phyloP scores from a whole-genome alignment of 441 rosid genomes.

The Euphorbia corollata region DNA sequence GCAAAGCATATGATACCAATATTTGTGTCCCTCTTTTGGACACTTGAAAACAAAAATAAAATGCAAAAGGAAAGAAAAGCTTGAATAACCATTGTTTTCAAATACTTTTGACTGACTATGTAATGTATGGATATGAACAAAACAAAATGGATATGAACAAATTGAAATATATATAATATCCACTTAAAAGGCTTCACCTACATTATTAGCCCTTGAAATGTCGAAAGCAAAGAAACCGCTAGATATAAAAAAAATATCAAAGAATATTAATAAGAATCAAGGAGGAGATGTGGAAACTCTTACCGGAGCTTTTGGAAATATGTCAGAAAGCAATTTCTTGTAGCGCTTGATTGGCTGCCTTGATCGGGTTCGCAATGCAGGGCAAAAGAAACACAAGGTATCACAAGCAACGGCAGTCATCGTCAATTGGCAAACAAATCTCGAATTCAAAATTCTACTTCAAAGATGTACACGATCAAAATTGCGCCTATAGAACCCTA shows the following conservation, averaged over 20 bases:
- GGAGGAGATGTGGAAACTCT: neutral
- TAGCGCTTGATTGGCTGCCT: slow-evolving; percentile 71
- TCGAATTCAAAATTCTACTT: neutral
- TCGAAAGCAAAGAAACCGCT: neutral
- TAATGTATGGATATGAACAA: neutral
- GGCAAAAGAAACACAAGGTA: slow-evolving; percentile 55
- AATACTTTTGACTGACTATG: neutral
- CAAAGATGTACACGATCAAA: neutral
- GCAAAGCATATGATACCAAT: neutral
- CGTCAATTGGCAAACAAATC: neutral
- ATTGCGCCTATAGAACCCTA: neutral
- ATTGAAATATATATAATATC: neutral
- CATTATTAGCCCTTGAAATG: neutral
- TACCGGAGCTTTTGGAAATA: slow-evolving; percentile 57
- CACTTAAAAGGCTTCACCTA: neutral
- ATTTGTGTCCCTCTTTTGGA: neutral
- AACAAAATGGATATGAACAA: no score
- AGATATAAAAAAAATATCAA: neutral
- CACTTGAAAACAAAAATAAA: neutral
- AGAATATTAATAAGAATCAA: neutral
- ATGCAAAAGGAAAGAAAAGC: neutral
- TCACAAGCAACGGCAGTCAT: slow-evolving; percentile 52
- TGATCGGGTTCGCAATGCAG: slow-evolving; percentile 60
- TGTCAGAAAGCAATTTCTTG: slow-evolving; percentile 62
- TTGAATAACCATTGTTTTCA: neutral